Evolutionary conservation across 2,329 filamentous ascomycete genomes (phyloP).

Genomic region (Ophiocordyceps unilateralis): DNA sequence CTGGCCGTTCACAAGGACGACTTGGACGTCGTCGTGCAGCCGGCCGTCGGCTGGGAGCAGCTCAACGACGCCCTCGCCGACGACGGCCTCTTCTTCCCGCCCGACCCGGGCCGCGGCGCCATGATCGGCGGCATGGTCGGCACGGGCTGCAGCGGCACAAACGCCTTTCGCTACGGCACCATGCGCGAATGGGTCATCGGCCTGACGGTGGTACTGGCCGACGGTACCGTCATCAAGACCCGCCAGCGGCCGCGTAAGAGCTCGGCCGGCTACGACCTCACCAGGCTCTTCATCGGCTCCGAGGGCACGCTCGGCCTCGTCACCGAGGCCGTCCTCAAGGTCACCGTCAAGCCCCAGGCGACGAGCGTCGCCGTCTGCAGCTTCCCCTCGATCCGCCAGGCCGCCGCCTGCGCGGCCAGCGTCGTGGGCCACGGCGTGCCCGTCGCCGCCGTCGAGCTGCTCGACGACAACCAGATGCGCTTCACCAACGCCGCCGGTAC

Average conservation of each 20-base stretch:
- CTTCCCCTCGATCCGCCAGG: conserved; percentile 43
- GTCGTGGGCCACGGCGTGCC: conserved; percentile 71
- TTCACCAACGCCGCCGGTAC: conserved; percentile 48
- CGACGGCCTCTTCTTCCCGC: conserved; percentile 75
- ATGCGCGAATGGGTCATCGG: conserved; percentile 90
- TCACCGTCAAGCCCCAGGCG: conserved; percentile 64
- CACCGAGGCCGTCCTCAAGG: conserved; percentile 77
- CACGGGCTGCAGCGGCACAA: conserved; percentile 60
- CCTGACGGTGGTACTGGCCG: conserved; percentile 74
- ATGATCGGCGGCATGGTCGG: conserved; percentile 85
- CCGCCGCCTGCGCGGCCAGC: conserved; percentile 61
- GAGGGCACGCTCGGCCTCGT: conserved; percentile 85
- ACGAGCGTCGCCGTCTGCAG: conserved; percentile 63
- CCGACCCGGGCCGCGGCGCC: conserved; percentile 77
- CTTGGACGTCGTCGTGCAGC: conserved; percentile 60
- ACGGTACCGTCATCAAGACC: conserved; percentile 81
- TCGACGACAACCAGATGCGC: conserved; percentile 81
- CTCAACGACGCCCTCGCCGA: conserved; percentile 62
- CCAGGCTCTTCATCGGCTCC: conserved; percentile 73
- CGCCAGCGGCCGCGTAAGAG: conserved; percentile 76
- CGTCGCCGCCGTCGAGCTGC: conserved; percentile 79
- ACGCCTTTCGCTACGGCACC: conserved; percentile 82
- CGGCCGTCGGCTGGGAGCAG: conserved; percentile 71
- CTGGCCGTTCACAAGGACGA: conserved; percentile 61
- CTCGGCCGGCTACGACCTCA: conserved; percentile 82